Percentiles rank a stretch among this genome's conserved stretches.
Conservation (phyloP, 148 eudicot genomes). For the Heliamphora exappendiculata region DNA sequence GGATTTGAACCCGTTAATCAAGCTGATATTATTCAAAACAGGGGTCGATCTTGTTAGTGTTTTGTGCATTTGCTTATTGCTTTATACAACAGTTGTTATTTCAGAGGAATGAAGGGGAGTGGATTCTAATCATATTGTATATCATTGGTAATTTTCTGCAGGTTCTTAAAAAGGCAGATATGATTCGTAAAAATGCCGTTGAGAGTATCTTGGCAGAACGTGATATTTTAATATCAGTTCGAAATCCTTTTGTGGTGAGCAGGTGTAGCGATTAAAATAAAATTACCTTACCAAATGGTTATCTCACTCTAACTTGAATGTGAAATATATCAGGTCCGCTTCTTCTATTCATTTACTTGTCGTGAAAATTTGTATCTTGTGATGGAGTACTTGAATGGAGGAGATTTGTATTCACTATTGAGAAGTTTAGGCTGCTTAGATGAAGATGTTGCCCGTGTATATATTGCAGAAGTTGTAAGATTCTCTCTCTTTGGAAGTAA, state of each 20-base stretch:
- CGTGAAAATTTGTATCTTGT: constrained; percentile 98
- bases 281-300: constrained; percentile 4
- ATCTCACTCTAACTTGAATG: constrained; percentile 21
- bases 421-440: constrained; percentile 97
- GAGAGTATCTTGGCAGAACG: constrained; percentile 99
- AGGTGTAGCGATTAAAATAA: constrained; percentile 15
- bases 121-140: background rate
- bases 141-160: constrained; percentile 18
- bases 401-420: constrained; percentile 85
- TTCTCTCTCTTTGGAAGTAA: constrained; percentile 2
- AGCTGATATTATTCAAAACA: background rate
- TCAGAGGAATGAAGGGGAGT: constrained; percentile 4
- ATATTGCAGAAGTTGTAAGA: constrained; percentile 96
- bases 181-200: constrained; percentile 97
- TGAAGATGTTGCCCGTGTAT: constrained; percentile 95
- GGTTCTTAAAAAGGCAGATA: constrained; percentile 94
- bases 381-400: constrained; percentile 98
- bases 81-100: background rate
- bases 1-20: background rate
- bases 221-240: constrained; percentile 87
- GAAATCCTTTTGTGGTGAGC: constrained; percentile 99
- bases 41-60: background rate
- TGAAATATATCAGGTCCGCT: constrained; percentile 65
- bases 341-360: constrained; percentile 97
- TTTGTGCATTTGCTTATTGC: background rate